Conservation (phyloP, 2,329 filamentous ascomycete species). For the Stachybotrys echinatus region DNA sequence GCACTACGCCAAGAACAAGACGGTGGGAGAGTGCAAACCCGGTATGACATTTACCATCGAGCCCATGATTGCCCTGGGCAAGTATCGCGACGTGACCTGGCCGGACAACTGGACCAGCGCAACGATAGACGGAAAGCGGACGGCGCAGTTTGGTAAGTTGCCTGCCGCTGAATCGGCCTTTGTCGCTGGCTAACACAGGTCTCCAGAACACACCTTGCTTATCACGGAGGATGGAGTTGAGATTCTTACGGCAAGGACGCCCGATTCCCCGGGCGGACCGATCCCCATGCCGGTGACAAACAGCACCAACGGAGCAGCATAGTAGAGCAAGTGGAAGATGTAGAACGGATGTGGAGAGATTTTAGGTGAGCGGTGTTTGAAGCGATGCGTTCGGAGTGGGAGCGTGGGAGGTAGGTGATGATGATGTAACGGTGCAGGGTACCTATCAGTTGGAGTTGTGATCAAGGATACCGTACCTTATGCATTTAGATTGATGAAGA, state of each 20-base stretch:
- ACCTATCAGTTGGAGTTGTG: too few relatives aligned
- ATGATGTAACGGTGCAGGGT: too few relatives aligned
- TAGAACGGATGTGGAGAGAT: too few relatives aligned
- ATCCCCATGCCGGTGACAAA: constrained; percentile 47
- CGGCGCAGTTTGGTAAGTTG: constrained; percentile 81
- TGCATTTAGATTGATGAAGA: too few relatives aligned
- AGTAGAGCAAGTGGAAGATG: too few relatives aligned
- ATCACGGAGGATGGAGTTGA: constrained; percentile 81
- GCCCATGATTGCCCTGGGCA: constrained; percentile 93
- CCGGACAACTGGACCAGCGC: constrained; percentile 98
- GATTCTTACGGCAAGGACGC: constrained; percentile 67
- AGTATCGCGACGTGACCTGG: constrained; percentile 91
- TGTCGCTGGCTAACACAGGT: background rate
- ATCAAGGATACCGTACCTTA: too few relatives aligned
- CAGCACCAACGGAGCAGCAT: constrained; percentile 8
- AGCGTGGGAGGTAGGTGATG: too few relatives aligned
- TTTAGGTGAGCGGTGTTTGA: too few relatives aligned
- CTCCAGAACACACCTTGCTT: constrained; percentile 70
- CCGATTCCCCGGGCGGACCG: constrained; percentile 71
- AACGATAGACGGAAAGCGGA: constrained; percentile 81
- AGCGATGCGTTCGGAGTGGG: too few relatives aligned
- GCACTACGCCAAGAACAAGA: constrained; percentile 98
- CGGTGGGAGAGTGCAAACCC: constrained; percentile 85
- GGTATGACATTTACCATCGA: constrained; percentile 99
- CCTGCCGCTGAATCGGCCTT: background rate